Conservation (phyloP, 2,329 filamentous ascomycete species). For the Chaetomium strumarium region DNA sequence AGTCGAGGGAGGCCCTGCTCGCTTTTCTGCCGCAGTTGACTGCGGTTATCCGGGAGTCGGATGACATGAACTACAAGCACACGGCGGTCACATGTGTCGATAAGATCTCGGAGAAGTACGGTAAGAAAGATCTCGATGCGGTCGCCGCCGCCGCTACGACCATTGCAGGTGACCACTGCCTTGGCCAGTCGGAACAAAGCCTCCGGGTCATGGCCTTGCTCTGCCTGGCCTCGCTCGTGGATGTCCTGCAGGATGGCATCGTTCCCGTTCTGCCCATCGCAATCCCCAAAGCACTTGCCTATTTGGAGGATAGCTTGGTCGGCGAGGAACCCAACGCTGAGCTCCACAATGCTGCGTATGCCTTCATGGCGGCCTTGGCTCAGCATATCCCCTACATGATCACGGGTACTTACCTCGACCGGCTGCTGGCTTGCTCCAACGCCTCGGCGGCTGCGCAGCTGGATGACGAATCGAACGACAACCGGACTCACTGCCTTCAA, state of each 20-base stretch:
- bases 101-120: slow-evolving; percentile 90
- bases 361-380: slow-evolving; percentile 71
- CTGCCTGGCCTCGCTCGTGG: slow-evolving; percentile 82
- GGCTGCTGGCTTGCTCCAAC: slow-evolving; percentile 66
- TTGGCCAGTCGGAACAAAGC: slow-evolving; percentile 66
- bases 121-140: slow-evolving; percentile 77
- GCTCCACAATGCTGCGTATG: slow-evolving; percentile 76
- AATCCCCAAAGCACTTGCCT: slow-evolving; percentile 63
- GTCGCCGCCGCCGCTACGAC: slow-evolving; percentile 70
- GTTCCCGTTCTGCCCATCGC: slow-evolving; percentile 75
- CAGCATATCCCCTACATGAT: slow-evolving; percentile 88
- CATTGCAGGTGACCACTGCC: slow-evolving; percentile 68
- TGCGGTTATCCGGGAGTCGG: slow-evolving; percentile 65
- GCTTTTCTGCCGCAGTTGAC: slow-evolving; percentile 76
- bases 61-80: slow-evolving; percentile 70
- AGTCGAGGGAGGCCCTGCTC: slow-evolving; percentile 65
- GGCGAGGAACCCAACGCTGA: slow-evolving; percentile 49
- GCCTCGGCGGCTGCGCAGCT: slow-evolving; percentile 60
- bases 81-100: slow-evolving; percentile 86
- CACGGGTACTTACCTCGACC: slow-evolving; percentile 66
- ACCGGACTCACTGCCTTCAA: slow-evolving; percentile 62
- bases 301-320: slow-evolving; percentile 60
- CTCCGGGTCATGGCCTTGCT: slow-evolving; percentile 80
- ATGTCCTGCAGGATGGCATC: slow-evolving; percentile 79
- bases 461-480: slow-evolving; percentile 56